Evolutionary conservation across 2,329 filamentous ascomycete genomes (phyloP), one percentile per base, ranked within the genome.

Genomic region (Neofusicoccum parvum): DNA sequence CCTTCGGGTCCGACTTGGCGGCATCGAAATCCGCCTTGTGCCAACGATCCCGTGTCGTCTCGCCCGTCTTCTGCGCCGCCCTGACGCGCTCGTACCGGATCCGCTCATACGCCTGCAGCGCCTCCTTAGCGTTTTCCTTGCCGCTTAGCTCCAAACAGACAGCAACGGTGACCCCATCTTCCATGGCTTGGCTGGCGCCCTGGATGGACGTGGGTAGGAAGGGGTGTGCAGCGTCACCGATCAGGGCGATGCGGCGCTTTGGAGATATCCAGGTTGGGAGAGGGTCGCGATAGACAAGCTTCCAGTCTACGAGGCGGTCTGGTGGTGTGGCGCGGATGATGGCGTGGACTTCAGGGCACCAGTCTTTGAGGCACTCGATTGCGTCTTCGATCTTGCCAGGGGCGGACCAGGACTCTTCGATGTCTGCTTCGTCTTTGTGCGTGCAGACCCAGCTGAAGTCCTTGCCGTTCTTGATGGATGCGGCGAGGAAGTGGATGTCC

Each of bases 161-260:
- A 12, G 70, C 71, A 9, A 73, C 20, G 12, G 68, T 67, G 2
- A 69, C 71, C 27, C 70, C 71, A 68, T 83, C 84, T 72, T 85
- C 83, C 23, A 82, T 82, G 0, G 83, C 82, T 72, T 85, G 83
- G 64, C 80, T 81, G 0, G 82, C 82, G 0, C 83, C 83, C 68
- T 85, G 83, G 0, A 82, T 82, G 64, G 77, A 80, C 0, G 82
- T 85, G 0, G 83, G 83, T 10, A 86, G 73, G 73, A 85, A 83
- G 0, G 83, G 79, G 68, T 85, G 83, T 64, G 82, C 84, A 56
- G 79, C 81, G 70, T 85, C 83, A 0, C 84, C 84, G 1, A 85
- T 72, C 45, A 85, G 73, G 0, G 78, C 81, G 60, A 85, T 83
- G 48, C 78, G 76, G 60, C 82, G 80, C 54, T 76, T 77, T 7